Evolutionary conservation across 139 green algal species (phyloP), one percentile per base, ranked within the genome.

Genomic region (Chlorella sp.): DNA sequence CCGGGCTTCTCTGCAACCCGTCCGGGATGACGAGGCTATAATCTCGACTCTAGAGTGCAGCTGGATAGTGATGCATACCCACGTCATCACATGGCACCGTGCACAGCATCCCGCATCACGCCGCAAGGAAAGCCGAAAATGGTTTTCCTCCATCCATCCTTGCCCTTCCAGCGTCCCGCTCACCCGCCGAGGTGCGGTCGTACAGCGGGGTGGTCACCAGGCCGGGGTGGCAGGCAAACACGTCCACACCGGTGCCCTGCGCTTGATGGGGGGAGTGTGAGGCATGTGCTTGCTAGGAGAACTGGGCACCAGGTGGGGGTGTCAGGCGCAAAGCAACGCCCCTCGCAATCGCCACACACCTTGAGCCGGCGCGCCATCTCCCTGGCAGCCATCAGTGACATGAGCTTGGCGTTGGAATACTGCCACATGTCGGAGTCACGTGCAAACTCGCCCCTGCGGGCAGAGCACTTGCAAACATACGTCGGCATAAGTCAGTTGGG

Each of bases 351-450:
- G 26, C 22, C 26, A 74, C 56, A 32, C 43, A 82, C 87, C 87
- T 84, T 84, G 36, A 90, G 87, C 26, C 84, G 82, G 79, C 84
- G 82, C 20, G 86, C 82, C 64, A 90, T 73, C 67, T 90, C 84
- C 11, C 73, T 77, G 14, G 58, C 48, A 34, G 82, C 76, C 87
- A 90, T 90, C 3, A 90, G 36, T 43, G 68, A 56, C 73, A 65
- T 51, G 41, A 90, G 76, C 84, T 90, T 90, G 73, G 64, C 41
- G 43, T 60, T 78, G 40, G 48, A 36, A 38, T 90, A 90, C 80
- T 90, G 79, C 38, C 74, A 87, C 24, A 90, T 16, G 48, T 82
- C 79, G 54, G 74, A 81, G 56, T 89, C 86, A 13, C 73, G n/a
- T 2, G 64, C 51, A 73, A 77, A 81, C 56, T 89, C 68, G 40